phyloP scores from a whole-genome alignment of 768 basidiomycete species.

The Mrakia gelida region DNA sequence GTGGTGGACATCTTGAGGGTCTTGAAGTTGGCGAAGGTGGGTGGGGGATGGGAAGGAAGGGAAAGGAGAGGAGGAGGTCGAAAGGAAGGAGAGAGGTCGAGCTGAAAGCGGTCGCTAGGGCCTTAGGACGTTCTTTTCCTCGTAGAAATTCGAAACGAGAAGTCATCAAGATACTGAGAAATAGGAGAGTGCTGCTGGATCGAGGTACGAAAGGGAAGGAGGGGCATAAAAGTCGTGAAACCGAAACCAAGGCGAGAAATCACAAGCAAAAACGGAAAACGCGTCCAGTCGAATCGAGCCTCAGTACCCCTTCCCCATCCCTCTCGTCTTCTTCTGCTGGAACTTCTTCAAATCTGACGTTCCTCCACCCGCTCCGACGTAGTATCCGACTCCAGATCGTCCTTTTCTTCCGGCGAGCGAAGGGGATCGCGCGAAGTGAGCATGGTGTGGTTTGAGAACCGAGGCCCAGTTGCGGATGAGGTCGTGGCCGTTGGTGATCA shows the following conservation, averaged over 20 bases:
- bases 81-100: neutral
- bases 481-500: slow-evolving; percentile 15
- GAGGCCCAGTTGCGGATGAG: slow-evolving; percentile 2
- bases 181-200: too few species aligned
- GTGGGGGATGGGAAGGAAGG: neutral
- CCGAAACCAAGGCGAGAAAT: too few species aligned
- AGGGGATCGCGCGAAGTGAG: neutral
- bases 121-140: too few species aligned
- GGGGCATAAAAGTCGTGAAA: too few species aligned
- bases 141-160: too few species aligned
- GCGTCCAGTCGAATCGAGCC: neutral
- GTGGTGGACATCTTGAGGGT: neutral
- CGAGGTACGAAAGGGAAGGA: too few species aligned
- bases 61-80: neutral
- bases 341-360: neutral
- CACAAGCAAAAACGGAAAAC: neutral
- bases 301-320: neutral
- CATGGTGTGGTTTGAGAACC: neutral
- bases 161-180: too few species aligned
- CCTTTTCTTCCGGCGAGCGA: neutral
- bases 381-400: neutral
- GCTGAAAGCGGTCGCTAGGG: too few species aligned
- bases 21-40: neutral
- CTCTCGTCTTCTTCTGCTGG: neutral
- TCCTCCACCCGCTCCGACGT: neutral